Evolutionary conservation across 169 alveolate species (phyloP), one percentile per base, ranked within the genome.

Genomic region (Eimeria sp.): DNA sequence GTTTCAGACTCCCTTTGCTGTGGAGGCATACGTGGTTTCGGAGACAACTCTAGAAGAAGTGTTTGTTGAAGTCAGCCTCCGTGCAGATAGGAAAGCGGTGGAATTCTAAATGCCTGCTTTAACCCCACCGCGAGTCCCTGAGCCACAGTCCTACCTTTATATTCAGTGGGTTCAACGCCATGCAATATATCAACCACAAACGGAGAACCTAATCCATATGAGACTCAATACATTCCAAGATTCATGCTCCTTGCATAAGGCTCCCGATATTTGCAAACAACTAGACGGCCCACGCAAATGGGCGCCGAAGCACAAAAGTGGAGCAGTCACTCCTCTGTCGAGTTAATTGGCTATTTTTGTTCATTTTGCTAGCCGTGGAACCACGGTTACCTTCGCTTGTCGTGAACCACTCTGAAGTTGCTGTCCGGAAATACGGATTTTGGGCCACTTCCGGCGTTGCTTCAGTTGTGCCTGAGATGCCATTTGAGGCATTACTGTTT

Each of bases 21-120:
- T 87, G 49, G 93, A 87, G 51, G 93, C 93, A 5, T 87, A 87
- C 83, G 63, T 57, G 47, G 93, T 87, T 10, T 87, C 93, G 49
- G 93, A 87, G 25, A 87, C 93, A 9, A 87, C 93, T 34, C 65
- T 87, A 4, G 93, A 87, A 43, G 93, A 87, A 87, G 93, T 87
- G 40, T 87, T 87, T 27, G 93, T 87, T 22, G 82, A 58, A 87
- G 93, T 87, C 40, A 87, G 82, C 67, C 93, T 58, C 1, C 82
- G 58, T 11, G 93, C 93, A 3, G 93, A 87, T 27, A 13, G 47
- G 47, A 51, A 27, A 10, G n/a, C 47, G 43, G 65, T 47, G 45
- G 67, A 16, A 45, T 9, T 51, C 16, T 73, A 73, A 18, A 18
- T 0, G 83, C 34, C n/a, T 11, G 27, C 13, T 0, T 3, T 4